phyloP scores from a whole-genome alignment of 768 basidiomycete genomes.

The Boletus sp. region DNA sequence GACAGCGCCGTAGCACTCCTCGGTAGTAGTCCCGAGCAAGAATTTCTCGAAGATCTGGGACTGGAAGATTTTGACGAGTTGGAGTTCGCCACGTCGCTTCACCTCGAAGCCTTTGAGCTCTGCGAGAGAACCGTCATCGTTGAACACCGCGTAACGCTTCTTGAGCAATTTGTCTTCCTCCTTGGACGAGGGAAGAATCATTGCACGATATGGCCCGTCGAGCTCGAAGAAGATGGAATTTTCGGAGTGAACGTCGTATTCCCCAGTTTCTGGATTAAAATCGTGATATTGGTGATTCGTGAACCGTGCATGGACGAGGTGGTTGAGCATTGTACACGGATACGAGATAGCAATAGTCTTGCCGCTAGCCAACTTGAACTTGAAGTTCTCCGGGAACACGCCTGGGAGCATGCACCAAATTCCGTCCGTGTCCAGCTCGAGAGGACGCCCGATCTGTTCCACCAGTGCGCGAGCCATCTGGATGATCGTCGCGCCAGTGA shows the following conservation, averaged over 20 bases:
- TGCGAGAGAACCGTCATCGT: constrained; percentile 95
- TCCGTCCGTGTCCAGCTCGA: constrained; percentile 97
- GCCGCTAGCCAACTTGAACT: constrained; percentile 84
- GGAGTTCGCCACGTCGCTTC: constrained; percentile 94
- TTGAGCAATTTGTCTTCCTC: constrained; percentile 98
- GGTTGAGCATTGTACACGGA: constrained; percentile 99
- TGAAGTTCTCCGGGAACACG: constrained; percentile 97
- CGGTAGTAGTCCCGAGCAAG: constrained; percentile 85
- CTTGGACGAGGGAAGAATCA: constrained; percentile 98
- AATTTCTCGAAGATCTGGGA: constrained; percentile 98
- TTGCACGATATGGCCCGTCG: constrained; percentile 97
- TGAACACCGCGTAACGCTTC: constrained; percentile 98
- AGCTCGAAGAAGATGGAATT: constrained; percentile 99
- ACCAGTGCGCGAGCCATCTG: constrained; percentile 98
- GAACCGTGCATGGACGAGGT: constrained; percentile 91
- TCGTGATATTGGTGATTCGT: constrained; percentile 99
- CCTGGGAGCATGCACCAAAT: constrained; percentile 99
- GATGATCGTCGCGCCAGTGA: constrained; percentile 96
- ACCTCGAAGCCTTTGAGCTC: constrained; percentile 99
- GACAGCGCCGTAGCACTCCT: constrained; percentile 94
- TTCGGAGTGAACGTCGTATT: constrained; percentile 85
- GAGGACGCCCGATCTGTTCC: constrained; percentile 94
- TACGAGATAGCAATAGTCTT: constrained; percentile 90
- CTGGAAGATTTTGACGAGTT: constrained; percentile 99
- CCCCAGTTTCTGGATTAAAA: constrained; percentile 77